Base-by-base conservation (phyloP, 2,329 filamentous ascomycete genomes). In the Xylariaceae sp. region DNA sequence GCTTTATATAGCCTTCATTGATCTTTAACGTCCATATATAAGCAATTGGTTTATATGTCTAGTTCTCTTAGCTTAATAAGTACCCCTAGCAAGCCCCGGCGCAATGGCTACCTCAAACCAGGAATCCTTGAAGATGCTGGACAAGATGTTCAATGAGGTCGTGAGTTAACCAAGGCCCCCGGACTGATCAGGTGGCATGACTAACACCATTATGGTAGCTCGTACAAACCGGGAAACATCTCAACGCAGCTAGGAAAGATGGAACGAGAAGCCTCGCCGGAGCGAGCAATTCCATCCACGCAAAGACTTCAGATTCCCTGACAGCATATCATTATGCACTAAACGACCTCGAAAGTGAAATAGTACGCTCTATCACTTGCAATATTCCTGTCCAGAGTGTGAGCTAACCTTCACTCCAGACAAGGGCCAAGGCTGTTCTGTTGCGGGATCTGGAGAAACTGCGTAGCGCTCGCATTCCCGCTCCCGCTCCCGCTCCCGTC, bases 181-280 rank as follows among this genome's bases (percentile, higher is more conserved):
- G 16, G n/a, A 20, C 43, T 23, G 4, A 12, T 14, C 19, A 21
- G 44, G 12, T 18, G 37, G 32, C 49, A 40, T 20, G 10, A 21
- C 49, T 59, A 46, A 67, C 32, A 55, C 26, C 50, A 61, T 60
- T 62, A 45, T 10, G 40, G 14, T 56, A 87, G 84, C 78, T 86
- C 21, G 75, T 87, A 14, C 80, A 86, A 67, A 82, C 80, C 1
- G 83, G 82, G 16, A 87, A 83, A 66, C 81, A 82, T 18, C 71
- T 86, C 12, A 81, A 76, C 47, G 72, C 78, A 1, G 78, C 77
- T 40, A 72, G 74, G 26, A 79, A 76, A 61, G 79, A 82, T 60
- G 74, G 75, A 14, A 72, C 76, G 41, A 75, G 73, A 54, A 73
- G 73, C 43, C 57, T 74, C 16, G 65, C 67, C 16, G 70, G 68